Evolutionary conservation across 176 grass and related monocot species (phyloP).

Genomic region (Eragrostis curvula): DNA sequence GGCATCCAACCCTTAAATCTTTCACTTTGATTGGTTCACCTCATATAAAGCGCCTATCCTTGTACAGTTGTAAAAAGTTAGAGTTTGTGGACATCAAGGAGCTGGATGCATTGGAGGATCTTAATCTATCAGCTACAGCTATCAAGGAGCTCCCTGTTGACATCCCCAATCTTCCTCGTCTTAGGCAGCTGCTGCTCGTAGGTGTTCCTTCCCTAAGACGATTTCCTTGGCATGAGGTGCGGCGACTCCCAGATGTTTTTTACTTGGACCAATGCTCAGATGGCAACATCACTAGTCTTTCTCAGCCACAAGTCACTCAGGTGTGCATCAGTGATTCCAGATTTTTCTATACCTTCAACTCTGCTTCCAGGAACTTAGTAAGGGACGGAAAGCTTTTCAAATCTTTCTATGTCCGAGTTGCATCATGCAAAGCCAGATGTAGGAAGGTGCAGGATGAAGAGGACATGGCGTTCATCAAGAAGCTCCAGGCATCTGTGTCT

Average conservation of each 20-base stretch:
- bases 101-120: slow-evolving; percentile 11
- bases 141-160: not conserved
- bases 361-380: rapidly evolving
- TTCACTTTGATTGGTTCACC: too few species aligned
- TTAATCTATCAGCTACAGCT: not conserved
- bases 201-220: not conserved
- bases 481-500: not conserved
- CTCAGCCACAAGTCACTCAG: not conserved
- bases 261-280: not conserved
- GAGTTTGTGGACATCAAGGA: slow-evolving; percentile 4
- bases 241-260: not conserved
- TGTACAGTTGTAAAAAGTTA: too few species aligned
- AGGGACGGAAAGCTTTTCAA: rapidly evolving
- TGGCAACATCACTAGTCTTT: not conserved
- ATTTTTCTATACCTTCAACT: not conserved
- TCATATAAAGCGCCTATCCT: too few species aligned
- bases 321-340: not conserved
- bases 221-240: slow-evolving; percentile 34
- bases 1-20: too few species aligned
- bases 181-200: not conserved
- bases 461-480: not conserved
- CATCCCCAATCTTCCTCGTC: not conserved
- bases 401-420: slow-evolving; percentile 6
- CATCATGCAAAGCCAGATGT: not conserved
- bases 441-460: not conserved